Evolutionary conservation across 257 asterid species (phyloP).

Genomic region (Thymus quinquecostatus): DNA sequence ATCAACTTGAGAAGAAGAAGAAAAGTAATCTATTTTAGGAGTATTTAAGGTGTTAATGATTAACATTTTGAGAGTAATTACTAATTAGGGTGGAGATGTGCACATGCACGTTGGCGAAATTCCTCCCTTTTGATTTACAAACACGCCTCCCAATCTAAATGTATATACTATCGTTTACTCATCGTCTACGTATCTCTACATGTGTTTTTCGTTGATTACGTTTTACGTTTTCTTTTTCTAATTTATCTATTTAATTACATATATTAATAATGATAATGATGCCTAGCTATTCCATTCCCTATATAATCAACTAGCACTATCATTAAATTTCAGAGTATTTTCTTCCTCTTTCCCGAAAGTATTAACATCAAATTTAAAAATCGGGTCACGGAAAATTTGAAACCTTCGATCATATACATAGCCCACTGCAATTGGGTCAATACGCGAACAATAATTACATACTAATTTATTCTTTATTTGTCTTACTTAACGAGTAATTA

Average conservation of each 20-base stretch:
- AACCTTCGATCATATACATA: too few species aligned
- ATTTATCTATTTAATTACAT: not conserved
- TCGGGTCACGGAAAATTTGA: too few species aligned
- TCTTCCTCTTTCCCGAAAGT: too few species aligned
- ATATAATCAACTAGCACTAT: not conserved
- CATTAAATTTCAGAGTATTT: too few species aligned
- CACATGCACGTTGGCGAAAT: constrained; percentile 38
- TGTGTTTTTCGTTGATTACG: constrained; percentile 19
- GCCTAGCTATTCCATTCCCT: not conserved
- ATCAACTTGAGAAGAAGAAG: too few species aligned
- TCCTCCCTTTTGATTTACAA: constrained; percentile 26
- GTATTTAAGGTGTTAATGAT: not conserved
- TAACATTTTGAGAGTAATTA: constrained; percentile 40
- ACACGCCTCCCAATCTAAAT: constrained; percentile 28
- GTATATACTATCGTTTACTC: not conserved
- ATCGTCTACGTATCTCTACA: not conserved
- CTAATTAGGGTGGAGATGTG: constrained; percentile 22
- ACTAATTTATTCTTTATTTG: not conserved
- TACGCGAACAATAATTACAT: too few species aligned
- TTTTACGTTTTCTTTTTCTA: constrained; percentile 1
- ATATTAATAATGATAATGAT: not conserved
- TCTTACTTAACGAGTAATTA: not conserved
- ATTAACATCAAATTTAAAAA: too few species aligned
- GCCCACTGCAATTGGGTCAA: too few species aligned
- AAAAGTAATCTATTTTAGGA: too few species aligned